Evolutionary conservation across 345 rosid genomes (phyloP), one percentile per base, ranked within the genome.

Genomic region (Salix exigua): DNA sequence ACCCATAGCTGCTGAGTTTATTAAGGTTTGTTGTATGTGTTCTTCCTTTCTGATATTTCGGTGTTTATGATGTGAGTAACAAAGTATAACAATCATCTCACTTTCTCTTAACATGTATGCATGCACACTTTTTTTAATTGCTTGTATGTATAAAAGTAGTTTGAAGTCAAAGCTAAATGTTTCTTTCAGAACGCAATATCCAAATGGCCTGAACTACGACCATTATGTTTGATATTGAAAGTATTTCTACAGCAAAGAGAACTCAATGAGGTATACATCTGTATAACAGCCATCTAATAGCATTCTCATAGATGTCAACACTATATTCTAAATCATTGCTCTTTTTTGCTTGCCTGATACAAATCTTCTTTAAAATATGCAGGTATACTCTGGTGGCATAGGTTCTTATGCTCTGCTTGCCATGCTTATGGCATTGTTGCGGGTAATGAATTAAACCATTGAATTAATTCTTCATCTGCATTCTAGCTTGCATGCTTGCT

Each of bases 301-400:
- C 6, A 10, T 76, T 75, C 51, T 10, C 1, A 71, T 8, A 65
- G 63, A 21, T 38, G 8, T 42, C 30, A 19, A 51, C 62, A 55
- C 76, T 7, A 13, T 31, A 35, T 73, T 74, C 19, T 17, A 18
- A 71, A 73, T 23, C 63, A 38, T 28, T 74, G 6, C 53, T 69
- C 7, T 3, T 12, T 40, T 42, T 66, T 72, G 71, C 76, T 10
- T 69, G 2, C 46, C 68, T 81, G 78, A 79, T 81, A 84, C 17
- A 74, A 30, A 64, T n/a, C 55, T 80, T 63, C 74, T 73, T 76
- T 77, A 48, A 72, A 67, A 61, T 40, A 66, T 85, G 85, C 83
- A 95, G 99, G 99, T 93, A 14, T 91, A 91, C 82, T 87, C 96
- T 62, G 99, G 98, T 46, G 99, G 99, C 72, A 82, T 95, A 77